Base-by-base conservation (phyloP, 139 green algal species). In the Protoeuglena noctilucae region DNA sequence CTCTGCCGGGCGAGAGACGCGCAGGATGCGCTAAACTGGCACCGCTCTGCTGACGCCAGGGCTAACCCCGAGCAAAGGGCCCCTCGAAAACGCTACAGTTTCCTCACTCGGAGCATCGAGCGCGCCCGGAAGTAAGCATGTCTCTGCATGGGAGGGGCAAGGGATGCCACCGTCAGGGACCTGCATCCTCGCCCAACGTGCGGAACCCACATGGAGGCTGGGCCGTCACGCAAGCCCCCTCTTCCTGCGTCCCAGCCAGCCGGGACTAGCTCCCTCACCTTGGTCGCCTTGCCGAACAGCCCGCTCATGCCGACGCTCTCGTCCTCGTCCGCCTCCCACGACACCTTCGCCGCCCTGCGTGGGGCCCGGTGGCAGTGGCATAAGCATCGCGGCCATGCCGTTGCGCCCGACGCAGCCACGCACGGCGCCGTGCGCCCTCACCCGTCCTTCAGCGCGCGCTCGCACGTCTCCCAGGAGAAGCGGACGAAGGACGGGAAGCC, bases 401-500 rank as follows among this genome's bases (percentile, higher is more conserved):
- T 52, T 49, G 26, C 1, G 4, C 18, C 53, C 18, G 27, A 21
- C 25, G 30, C 26, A 61, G 17, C 26, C 59, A 29, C 6, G 7
- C 40, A 27, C 43, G 12, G 12, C 3, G 9, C 17, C 21, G 43
- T n/a, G 7, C 43, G 26, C 14, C 25, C 25, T 18, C 45, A 2
- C 16, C 39, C 2, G 4, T 16, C 22, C 48, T n/a, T 14, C 30
- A 19, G 24, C 47, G 39, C 28, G 18, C 27, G 54, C 29, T 19
- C 47, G 43, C 25, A 29, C 34, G 57, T 69, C 7, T 56, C 51
- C 67, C 67, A 77, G 46, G 60, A 73, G 66, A 84, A 93, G 50
- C 77, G 69, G 23, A 93, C 70, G 3, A 87, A 34, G 5, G 52
- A 47, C 1, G 83, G 75, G 58, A 76, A 95, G 45, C 87, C 87